Evolutionary conservation across 2,329 filamentous ascomycete genomes (phyloP).

Genomic region (Fusarium continuum): DNA sequence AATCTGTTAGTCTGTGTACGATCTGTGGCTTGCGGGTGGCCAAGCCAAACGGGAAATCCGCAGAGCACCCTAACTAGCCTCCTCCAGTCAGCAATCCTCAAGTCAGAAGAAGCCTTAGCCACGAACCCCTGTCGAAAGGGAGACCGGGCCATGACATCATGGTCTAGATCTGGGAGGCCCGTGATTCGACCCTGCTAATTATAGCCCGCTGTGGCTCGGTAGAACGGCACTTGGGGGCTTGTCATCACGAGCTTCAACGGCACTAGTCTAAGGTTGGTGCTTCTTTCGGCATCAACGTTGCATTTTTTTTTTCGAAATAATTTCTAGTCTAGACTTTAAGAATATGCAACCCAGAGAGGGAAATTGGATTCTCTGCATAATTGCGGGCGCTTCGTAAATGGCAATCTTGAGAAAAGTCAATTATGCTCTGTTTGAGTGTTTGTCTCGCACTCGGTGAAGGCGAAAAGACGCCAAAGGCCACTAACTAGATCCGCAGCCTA

Average conservation of each 20-base stretch:
- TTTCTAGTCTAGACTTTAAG: not conserved
- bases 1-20: not conserved
- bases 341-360: not conserved
- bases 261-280: not conserved
- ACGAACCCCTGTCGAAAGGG: not conserved
- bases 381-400: not conserved
- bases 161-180: not conserved
- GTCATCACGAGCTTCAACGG: slow-evolving; percentile 1
- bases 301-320: not conserved
- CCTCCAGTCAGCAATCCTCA: not conserved
- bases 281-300: slow-evolving; percentile 7
- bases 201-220: slow-evolving; percentile 10
- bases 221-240: slow-evolving; percentile 5
- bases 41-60: not conserved
- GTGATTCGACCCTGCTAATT: slow-evolving; percentile 14
- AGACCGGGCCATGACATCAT: slow-evolving; percentile 12
- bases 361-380: not conserved
- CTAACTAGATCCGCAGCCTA: not conserved
- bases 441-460: not conserved
- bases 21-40: not conserved
- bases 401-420: not conserved
- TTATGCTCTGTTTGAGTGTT: not conserved
- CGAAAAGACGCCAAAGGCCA: not conserved
- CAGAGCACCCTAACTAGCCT: too few relatives aligned
- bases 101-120: not conserved